Base-by-base conservation (phyloP, 331 rosid genomes). In the Malus hybrid region DNA sequence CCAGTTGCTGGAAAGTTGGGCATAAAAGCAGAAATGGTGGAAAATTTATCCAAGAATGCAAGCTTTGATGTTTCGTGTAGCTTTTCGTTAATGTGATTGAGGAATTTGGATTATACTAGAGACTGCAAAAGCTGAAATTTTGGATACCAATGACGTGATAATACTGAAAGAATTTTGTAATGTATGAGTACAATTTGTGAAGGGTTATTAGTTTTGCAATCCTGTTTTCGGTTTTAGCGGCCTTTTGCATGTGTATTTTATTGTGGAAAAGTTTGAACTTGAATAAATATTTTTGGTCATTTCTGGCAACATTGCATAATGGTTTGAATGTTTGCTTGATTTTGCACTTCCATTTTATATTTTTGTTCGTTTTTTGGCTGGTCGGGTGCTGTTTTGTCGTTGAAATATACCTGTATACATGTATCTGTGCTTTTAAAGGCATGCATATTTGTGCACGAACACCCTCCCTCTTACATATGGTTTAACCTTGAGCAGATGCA, bases 401-500 rank as follows among this genome's bases (percentile, higher is more conserved):
- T 6, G 19, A 55, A 7, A 7, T 60, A 60, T 60, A 7, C 7
- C 50, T 50, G 10, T 24, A 60, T 58, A 30, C 29, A 22, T 62
- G 63, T 6, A 11, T 63, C 32, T 60, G 30, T n/a, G n/a, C 46
- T 12, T 14, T 28, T 29, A 48, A 48, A 28, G 62, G 16, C 73
- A 16, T 29, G 30, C 19, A 52, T 11, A 3, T 70, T 34, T 56
- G 26, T 36, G 18, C 63, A 16, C 11, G 5, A 33, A 24, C 56
- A 50, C 28, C 48, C 30, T 77, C 28, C 48, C 29, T 77, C 68
- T 34, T 65, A 76, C 68, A 22, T 63, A 39, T 72, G 63, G 50
- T 53, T 71, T 72, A 8, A 30, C 82, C 64, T 63, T 55, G 80
- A 30, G 82, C 85, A 93, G 98, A 87, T 94, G 96, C 95, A 90